Percentiles rank a stretch among this genome's conserved stretches.
Evolutionary conservation across 345 rosid species (phyloP).

Genomic region (Syzygium jambos): DNA sequence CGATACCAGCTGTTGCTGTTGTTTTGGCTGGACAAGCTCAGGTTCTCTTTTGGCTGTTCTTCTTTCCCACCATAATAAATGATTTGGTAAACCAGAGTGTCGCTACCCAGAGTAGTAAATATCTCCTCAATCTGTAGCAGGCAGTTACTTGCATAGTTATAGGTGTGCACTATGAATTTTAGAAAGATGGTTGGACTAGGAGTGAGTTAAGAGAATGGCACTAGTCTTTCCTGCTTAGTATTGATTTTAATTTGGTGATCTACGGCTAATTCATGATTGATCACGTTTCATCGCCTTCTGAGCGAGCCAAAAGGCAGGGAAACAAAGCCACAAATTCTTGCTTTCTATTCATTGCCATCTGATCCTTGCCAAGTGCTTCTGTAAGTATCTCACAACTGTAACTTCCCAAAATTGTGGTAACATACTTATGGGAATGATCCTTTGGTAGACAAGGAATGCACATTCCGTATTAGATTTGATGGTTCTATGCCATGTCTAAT

Average conservation of each 20-base stretch:
- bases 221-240: background rate
- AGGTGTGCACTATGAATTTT: background rate
- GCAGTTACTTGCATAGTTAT: background rate
- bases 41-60: constrained; percentile 24
- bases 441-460: background rate
- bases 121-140: background rate
- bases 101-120: background rate
- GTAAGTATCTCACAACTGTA: background rate
- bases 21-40: constrained; percentile 87
- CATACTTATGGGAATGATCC: background rate
- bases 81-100: background rate
- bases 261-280: background rate
- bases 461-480: background rate
- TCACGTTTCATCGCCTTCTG: background rate
- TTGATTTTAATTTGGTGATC: background rate
- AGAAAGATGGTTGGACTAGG: background rate
- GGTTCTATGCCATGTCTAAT: background rate
- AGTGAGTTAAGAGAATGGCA: background rate
- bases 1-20: constrained; percentile 75
- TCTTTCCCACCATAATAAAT: background rate
- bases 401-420: background rate
- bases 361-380: background rate
- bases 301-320: background rate
- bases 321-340: background rate
- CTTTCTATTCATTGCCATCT: background rate